Evolutionary conservation across 441 rosid genomes (phyloP).

Genomic region (Raphanus hybrid): DNA sequence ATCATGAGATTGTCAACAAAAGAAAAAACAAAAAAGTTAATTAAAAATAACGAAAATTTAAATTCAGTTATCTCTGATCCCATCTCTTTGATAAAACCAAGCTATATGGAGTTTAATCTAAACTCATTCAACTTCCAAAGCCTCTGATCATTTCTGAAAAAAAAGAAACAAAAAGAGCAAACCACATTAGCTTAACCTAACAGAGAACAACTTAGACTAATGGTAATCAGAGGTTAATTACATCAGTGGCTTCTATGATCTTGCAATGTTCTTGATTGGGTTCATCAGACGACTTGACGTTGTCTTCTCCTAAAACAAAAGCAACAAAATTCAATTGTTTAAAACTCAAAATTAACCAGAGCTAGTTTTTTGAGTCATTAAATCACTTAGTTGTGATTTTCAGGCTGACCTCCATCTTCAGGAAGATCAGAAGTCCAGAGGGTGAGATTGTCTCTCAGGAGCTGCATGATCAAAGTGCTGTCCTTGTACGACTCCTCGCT

Average conservation of each 20-base stretch:
- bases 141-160: conserved; percentile 36
- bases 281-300: conserved; percentile 69
- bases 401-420: conserved; percentile 83
- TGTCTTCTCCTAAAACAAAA: conserved; percentile 68
- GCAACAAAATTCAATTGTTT: background rate
- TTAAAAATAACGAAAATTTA: conserved; percentile 14
- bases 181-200: background rate
- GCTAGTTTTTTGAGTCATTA: background rate
- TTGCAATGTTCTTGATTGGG: conserved; percentile 52
- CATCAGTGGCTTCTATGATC: conserved; percentile 72
- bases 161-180: background rate
- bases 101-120: conserved; percentile 6
- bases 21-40: conserved; percentile 5
- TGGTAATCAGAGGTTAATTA: conserved; percentile 16
- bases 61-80: conserved; percentile 30
- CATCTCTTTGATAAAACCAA: conserved; percentile 14
- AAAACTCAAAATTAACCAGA: background rate
- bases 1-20: conserved; percentile 22
- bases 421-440: conserved; percentile 99
- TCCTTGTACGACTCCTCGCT: conserved; percentile 99
- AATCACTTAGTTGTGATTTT: background rate
- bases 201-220: background rate
- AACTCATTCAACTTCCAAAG: conserved; percentile 31
- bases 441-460: conserved; percentile 97
- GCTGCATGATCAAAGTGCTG: conserved; percentile 97